Percentiles rank a stretch among this genome's conserved stretches.
Conservation (phyloP, 169 alveolate genomes). For the Plasmodium berghei region DNA sequence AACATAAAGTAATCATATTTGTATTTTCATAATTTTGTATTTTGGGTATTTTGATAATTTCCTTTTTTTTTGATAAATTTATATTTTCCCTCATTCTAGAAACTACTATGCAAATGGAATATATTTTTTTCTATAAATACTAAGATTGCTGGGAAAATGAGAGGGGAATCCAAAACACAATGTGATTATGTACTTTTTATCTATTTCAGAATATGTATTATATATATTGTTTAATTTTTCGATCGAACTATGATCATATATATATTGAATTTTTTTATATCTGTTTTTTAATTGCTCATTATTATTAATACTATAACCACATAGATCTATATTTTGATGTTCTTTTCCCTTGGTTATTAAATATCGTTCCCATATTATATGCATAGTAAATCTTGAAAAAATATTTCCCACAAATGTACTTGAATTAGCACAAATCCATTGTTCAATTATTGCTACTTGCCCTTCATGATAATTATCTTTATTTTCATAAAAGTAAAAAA, state of each 20-base stretch:
- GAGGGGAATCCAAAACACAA: slow-evolving; percentile 26
- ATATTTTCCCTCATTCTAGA: no score
- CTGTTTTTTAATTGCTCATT: slow-evolving; percentile 8
- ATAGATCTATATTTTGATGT: slow-evolving; percentile 34
- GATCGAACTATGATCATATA: slow-evolving; percentile 13
- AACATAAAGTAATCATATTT: no score
- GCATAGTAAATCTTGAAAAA: slow-evolving; percentile 62
- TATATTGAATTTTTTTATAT: slow-evolving; percentile 17
- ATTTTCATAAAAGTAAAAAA: slow-evolving; percentile 60
- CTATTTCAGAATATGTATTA: slow-evolving; percentile 16
- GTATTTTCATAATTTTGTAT: no score
- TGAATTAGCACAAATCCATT: slow-evolving; percentile 48
- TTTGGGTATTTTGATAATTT: no score
- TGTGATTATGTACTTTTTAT: slow-evolving; percentile 29
- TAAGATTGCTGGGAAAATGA: slow-evolving; percentile 31
- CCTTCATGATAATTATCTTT: slow-evolving; percentile 37
- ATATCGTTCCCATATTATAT: slow-evolving; percentile 72
- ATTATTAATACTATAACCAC: slow-evolving; percentile 47
- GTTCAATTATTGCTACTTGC: slow-evolving; percentile 62
- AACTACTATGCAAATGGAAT: neutral
- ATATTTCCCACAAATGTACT: slow-evolving; percentile 38
- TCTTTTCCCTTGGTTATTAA: slow-evolving; percentile 18
- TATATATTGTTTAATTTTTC: slow-evolving; percentile 14
- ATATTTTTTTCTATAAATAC: slow-evolving; percentile 46
- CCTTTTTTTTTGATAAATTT: no score